Evolutionary conservation across 345 rosid species (phyloP), one percentile per base, ranked within the genome.

Genomic region (Pistacia integerrima): DNA sequence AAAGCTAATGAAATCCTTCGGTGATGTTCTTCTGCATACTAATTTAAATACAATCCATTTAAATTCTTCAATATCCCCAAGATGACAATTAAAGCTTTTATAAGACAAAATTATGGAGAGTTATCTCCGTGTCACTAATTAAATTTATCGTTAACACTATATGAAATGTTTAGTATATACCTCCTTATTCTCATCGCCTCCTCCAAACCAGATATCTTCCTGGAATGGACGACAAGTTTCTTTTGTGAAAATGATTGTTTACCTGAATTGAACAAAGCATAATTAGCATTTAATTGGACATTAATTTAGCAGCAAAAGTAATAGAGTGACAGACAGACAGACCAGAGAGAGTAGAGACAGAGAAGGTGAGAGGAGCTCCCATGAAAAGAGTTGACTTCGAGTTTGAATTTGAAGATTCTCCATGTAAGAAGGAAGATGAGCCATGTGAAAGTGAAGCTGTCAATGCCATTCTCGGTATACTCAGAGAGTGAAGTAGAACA

Each of bases 111-210:
- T 41, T 41, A 41, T 41, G 0, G 46, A 41, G 46, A 41, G 8
- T 41, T 5, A 0, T 41, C 9, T 5, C 46, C 46, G 9, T 41
- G 0, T 41, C 46, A 41, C 46, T 41, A 8, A 41, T 41, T 5
- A 41, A 41, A 5, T 1, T 41, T 41, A 41, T 41, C 46, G 46
- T 41, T 41, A 41, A 41, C 46, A 41, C 1, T 41, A 41, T 8
- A 7, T 7, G 46, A 41, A 41, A 41, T 30, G 2, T 2, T 30
- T 30, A 30, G 33, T 30, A 30, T 30, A 30, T 30, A 90, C 96
- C 91, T 90, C 74, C 81, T 80, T 66, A 93, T 87, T 85, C 92
- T 85, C 89, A 93, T 77, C 75, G 91, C 91, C 81, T 93, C 96
- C 74, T 92, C 93, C 67, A 92, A 70, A 3, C 90, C 91, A 11